Base-by-base conservation (phyloP, 805 yeast genomes). In the baker's yeast (Saccharomyces cerevisiae) region DNA sequence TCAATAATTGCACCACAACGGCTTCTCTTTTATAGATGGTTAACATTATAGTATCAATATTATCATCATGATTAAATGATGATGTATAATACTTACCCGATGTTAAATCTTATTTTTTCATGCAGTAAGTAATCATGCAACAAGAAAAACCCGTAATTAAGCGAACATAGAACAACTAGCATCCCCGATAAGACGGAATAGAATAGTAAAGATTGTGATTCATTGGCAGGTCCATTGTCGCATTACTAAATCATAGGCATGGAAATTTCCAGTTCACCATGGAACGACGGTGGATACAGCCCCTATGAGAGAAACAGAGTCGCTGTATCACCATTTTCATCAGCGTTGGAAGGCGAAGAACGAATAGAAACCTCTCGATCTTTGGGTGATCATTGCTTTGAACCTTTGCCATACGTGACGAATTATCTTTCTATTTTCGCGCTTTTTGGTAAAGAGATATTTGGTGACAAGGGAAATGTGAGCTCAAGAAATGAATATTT, bases 401-500 rank as follows among this genome's bases (percentile, higher is more conserved):
- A 48, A n/a, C 53, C 54, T 1, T 41, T 60, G 22, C 52, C 55
- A 6, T 60, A 60, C 46, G 50, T 56, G 29, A 54, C 62, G 0
- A 60, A 60, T 41, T 60, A 60, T 29, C 47, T 49, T 31, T 57
- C 61, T 26, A 54, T 56, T 6, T 24, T 55, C 14, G 52, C 10
- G 41, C 53, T 28, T 47, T 55, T 21, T 43, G 41, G 36, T 26
- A 43, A 11, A 43, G 48, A 14, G 52, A 46, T 46, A 6, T 36
- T 36, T 17, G 47, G 47, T 14, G 46, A 43, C 24, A 54, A 46
- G 47, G 49, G 31, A 13, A 50, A 32, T 47, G 51, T 53, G 10
- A 51, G 55, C 36, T 14, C 29, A 6, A 55, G 53, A 22, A 56
- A 55, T 26, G 60, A 55, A 47, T 43, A 36, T n/a, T 32, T 55